Evolutionary conservation across 164 flowering plant genomes (phyloP), one percentile per base, ranked within the genome.

Genomic region (Tetracentron sinense): DNA sequence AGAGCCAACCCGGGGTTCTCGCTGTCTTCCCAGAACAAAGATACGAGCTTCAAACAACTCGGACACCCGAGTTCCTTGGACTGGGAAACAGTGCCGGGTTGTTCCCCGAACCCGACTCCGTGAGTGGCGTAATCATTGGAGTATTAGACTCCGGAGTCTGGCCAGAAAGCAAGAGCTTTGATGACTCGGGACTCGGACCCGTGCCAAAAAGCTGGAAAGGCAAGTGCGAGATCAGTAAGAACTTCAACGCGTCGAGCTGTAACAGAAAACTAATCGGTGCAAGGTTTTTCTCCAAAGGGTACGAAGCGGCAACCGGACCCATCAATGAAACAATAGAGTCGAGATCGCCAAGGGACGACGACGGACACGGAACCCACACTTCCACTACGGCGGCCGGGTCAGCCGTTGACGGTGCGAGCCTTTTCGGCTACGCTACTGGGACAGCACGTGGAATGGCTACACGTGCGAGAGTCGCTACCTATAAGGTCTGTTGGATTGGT

Each of bases 341-440:
- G 1, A 85, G 76, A 54, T 94, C 98, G 0, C 91, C 98, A 0
- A 76, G 91, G 42, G 98, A 94, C 51, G 91, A 85, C 51, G 90
- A 89, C 46, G 98, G 98, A 1, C 98, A 94, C 61, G 98, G 98
- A 6, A 87, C 90, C 42, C 98, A 94, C 75, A 94, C 98, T 0
- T 64, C 95, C 4, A 77, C 85, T 4, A 94, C 95, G 6, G 97
- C 90, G 16, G 97, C 83, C 1, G 98, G 98, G 0, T 74, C 97
- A 0, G 60, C 69, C 0, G 89, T 86, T 12, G 33, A 68, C 0
- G 82, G 69, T 11, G 97, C 98, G 23, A 83, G 75, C 73, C 81
- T 93, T 0, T 83, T 90, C n/a, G 87, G 89, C 0, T 93, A 65
- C 65, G 98, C 97, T 0, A 1, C 71, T 0, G 98, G 97, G 17